Conservation (phyloP, 177 flowering plant species). For the Vitis hybrid region DNA sequence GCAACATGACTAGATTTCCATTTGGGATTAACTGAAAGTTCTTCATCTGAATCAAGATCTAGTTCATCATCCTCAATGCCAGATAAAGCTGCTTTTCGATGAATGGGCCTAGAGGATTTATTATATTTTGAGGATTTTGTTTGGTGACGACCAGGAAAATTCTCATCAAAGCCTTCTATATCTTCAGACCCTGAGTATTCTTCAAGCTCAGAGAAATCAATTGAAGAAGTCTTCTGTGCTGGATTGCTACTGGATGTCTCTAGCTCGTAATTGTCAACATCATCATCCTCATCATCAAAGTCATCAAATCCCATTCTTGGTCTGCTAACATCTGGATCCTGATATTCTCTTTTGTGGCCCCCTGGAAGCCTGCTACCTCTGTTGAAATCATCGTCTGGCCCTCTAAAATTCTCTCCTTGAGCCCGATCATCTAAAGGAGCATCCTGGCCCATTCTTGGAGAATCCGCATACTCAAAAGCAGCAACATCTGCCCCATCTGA, state of each 20-base stretch:
- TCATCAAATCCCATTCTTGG: conserved; percentile 75
- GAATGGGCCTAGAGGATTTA: conserved; percentile 28
- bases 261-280: conserved; percentile 82
- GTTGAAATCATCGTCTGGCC: conserved; percentile 31
- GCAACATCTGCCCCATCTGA: conserved; percentile 99
- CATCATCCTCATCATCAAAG: conserved; percentile 90
- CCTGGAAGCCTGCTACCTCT: conserved; percentile 22
- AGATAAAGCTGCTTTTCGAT: conserved; percentile 27
- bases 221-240: conserved; percentile 27
- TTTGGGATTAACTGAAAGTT: conserved; percentile 50
- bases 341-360: conserved; percentile 26
- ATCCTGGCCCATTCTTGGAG: conserved; percentile 45
- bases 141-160: conserved; percentile 10
- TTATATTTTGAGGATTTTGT: conserved; percentile 16
- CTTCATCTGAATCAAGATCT: conserved; percentile 62
- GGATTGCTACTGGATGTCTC: conserved; percentile 39
- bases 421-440: conserved; percentile 28
- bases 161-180: conserved; percentile 21
- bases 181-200: conserved; percentile 54
- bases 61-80: conserved; percentile 44
- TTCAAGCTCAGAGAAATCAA: conserved; percentile 46
- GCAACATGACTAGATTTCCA: conserved; percentile 74
- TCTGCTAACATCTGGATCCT: conserved; percentile 28
- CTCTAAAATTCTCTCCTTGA: conserved; percentile 26
- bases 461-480: conserved; percentile 94